A percentile compares a stretch with the other conserved stretches of the same genome.
These are phyloP conservation scores for Xerocomellus amylosporus DNA, from an alignment of 768 basidiomycete genomes.

Conservation along the genomic window DNA sequence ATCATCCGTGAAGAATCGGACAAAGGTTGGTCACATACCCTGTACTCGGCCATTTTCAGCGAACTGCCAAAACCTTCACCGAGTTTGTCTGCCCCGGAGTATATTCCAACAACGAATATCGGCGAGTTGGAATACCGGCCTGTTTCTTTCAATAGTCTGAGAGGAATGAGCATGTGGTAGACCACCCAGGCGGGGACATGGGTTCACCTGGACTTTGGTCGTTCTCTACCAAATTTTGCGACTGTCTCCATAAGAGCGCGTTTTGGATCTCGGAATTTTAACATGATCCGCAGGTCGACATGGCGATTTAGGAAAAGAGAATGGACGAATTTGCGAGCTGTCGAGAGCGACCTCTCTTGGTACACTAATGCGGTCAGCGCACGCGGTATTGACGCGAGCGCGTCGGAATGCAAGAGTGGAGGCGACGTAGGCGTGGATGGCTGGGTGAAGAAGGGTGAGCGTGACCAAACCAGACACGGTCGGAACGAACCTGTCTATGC, in stretches of 20 bases:
- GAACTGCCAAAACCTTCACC: conserved; percentile 95
- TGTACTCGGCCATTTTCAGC: conserved; percentile 90
- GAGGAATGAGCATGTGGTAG: neutral
- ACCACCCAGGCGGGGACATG: neutral
- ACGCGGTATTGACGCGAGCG: conserved; percentile 82
- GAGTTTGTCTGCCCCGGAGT: conserved; percentile 75
- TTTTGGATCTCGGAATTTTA: conserved; percentile 84
- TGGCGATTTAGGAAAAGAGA: conserved; percentile 84
- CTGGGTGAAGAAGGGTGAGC: conserved; percentile 30
- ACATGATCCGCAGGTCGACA: conserved; percentile 73
- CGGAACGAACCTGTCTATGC: conserved; percentile 61
- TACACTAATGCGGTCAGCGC: conserved; percentile 87
- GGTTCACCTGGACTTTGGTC: conserved; percentile 63
- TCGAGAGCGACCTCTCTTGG: conserved; percentile 78
- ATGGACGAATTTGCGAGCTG: conserved; percentile 87
- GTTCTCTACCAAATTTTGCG: conserved; percentile 60
- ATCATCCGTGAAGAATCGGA: neutral
- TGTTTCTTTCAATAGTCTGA: conserved; percentile 85
- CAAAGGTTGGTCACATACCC: conserved; percentile 47
- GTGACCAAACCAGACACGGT: neutral
- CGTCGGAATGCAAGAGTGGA: conserved; percentile 74
- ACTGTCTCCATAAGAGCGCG: conserved; percentile 72
- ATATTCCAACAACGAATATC: conserved; percentile 95
- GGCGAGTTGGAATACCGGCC: conserved; percentile 90
- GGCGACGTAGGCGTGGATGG: conserved; percentile 46